phyloP scores from a whole-genome alignment of 2,329 filamentous ascomycete genomes.

The Blumeria hordei region DNA sequence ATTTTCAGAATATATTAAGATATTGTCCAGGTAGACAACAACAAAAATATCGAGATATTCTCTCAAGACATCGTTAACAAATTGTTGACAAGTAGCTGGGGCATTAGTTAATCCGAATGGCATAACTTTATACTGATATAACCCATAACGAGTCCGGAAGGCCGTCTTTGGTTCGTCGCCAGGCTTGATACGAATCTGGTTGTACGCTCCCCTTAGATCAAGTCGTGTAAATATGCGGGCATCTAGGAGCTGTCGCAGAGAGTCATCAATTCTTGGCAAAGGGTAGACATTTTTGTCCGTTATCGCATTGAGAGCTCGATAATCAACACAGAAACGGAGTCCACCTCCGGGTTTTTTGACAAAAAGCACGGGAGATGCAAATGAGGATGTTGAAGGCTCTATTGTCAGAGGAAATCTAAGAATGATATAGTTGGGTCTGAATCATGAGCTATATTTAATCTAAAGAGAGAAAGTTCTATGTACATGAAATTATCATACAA shows the following conservation, averaged over 20 bases:
- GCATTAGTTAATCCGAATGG: conserved; percentile 1
- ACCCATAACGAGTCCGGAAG: neutral
- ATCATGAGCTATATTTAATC: no score
- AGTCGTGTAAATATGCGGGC: neutral
- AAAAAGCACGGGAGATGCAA: neutral
- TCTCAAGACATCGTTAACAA: neutral
- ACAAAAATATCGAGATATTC: conserved; percentile 2
- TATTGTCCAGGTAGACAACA: neutral
- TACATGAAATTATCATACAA: no score
- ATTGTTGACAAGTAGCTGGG: neutral
- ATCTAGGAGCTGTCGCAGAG: neutral
- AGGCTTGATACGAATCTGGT: conserved; percentile 1
- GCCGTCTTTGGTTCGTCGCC: neutral
- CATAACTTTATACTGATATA: conserved; percentile 1
- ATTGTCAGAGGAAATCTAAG: no score
- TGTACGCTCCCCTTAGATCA: neutral
- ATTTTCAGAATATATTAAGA: neutral
- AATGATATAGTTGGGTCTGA: no score
- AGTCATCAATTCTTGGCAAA: neutral
- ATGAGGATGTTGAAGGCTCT: neutral
- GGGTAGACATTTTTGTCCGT: neutral
- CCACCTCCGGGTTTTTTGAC: neutral
- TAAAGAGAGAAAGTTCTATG: no score
- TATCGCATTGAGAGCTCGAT: neutral
- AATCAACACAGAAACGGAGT: neutral